phyloP scores from a whole-genome alignment of 345 rosid species.

The Corymbia maculata region DNA sequence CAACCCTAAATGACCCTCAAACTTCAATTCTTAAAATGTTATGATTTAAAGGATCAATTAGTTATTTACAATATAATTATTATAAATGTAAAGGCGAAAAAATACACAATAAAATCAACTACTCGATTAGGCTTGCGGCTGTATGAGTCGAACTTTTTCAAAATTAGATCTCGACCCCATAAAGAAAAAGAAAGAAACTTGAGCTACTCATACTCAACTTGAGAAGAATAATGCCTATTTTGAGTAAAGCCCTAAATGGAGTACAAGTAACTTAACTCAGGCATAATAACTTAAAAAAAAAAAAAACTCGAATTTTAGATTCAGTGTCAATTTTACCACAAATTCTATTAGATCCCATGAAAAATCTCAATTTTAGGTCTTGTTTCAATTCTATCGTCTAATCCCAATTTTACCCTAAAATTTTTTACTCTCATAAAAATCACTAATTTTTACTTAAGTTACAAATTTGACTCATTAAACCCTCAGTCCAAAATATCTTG shows the following conservation, averaged over 20 bases:
- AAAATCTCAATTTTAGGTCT: background rate
- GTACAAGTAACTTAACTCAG: background rate
- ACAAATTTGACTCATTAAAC: too few relatives aligned
- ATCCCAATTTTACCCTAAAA: too few relatives aligned
- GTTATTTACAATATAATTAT: background rate
- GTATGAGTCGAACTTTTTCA: background rate
- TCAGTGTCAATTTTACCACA: background rate
- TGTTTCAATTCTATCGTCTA: too few relatives aligned
- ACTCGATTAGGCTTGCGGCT: background rate
- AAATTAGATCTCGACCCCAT: background rate
- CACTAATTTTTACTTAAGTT: too few relatives aligned
- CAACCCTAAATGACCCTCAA: background rate
- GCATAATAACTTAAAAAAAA: too few relatives aligned
- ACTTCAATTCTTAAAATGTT: background rate
- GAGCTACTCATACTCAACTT: background rate
- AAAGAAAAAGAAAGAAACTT: background rate
- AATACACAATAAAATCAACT: background rate
- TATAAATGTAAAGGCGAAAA: background rate
- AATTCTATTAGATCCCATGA: background rate
- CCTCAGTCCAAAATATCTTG: background rate
- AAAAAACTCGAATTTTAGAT: background rate
- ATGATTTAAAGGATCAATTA: background rate
- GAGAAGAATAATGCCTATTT: background rate
- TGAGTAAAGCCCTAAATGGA: background rate
- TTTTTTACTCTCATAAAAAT: too few relatives aligned